Evolutionary conservation across 1,284 basidiomycete species (phyloP), one percentile per base, ranked within the genome.

Genomic region (Leucoagaricus sp.): DNA sequence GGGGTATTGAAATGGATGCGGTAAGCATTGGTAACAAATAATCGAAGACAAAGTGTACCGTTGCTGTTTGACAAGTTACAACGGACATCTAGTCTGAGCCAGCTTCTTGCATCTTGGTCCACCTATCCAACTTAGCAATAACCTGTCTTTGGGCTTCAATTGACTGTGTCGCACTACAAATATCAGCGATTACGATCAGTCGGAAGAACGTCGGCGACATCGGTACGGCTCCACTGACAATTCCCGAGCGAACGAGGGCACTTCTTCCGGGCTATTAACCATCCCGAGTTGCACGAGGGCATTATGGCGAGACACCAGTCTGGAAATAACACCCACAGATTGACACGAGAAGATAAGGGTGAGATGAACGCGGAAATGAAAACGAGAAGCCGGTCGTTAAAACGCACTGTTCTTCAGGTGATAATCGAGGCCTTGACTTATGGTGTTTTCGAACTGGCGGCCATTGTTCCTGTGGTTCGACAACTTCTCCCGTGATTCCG

Each of bases 371-470:
- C 12, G 64, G 54, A 57, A 53, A 49, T 42, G 19, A 25, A 51
- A 46, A 21, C 17, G 17, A 29, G 42, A 36, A 45, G 41, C 29
- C 12, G 19, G 17, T 13, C 21, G 8, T 34, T 9, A 23, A 19
- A 13, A 53, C 52, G 60, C 64, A 86, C 86, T 80, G 80, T 53
- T 81, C 72, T 59, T 73, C 73, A 3, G 82, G 79, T 10, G 74
- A 80, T 0, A 65, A 75, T 17, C 72, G 75, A 10, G 71, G 64
- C 61, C 78, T 81, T 62, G 71, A 64, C 60, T 79, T 83, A 66
- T 87, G 84, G 58, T 86, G 84, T 47, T 69, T 77, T 12, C 87
- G 76, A 49, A 72, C 72, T 2, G 88, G 87, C 0, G 87, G 88
- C 87, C 88, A 91, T 51, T 77, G 71, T 2, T 73, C 66, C 58